Evolutionary conservation across 345 rosid genomes (phyloP).

Genomic region (Populus pruinosa): DNA sequence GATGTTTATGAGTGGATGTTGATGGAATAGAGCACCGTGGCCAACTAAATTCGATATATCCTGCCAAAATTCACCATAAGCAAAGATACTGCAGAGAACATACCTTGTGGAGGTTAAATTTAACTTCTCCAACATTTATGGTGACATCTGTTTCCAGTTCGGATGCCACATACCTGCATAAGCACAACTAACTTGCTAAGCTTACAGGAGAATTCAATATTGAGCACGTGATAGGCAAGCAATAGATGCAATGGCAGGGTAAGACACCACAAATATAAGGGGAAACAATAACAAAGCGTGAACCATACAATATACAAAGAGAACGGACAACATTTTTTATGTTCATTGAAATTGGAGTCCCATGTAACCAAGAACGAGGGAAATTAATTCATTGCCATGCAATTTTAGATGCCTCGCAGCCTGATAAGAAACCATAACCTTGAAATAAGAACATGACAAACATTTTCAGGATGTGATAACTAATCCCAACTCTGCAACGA

Average conservation of each 20-base stretch:
- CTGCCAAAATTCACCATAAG: neutral
- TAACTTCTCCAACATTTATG: conserved; percentile 64
- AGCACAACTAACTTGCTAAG: conserved; percentile 17
- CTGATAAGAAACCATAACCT: neutral
- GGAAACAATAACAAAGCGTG: neutral
- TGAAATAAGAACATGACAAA: neutral
- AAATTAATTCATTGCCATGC: neutral
- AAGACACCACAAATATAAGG: neutral
- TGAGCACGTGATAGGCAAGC: neutral
- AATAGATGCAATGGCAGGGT: conserved; percentile 8
- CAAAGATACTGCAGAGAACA: neutral
- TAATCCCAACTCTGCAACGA: neutral
- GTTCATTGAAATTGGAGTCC: neutral
- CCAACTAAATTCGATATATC: neutral
- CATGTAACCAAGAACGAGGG: neutral
- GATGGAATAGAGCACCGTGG: neutral
- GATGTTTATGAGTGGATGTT: neutral
- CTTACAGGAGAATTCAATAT: conserved; percentile 1
- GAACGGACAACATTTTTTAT: neutral
- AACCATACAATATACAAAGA: neutral
- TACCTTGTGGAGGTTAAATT: conserved; percentile 91
- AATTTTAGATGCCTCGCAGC: neutral
- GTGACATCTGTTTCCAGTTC: conserved; percentile 75
- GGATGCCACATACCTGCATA: conserved; percentile 60
- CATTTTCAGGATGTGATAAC: neutral